Base-by-base conservation (phyloP, 805 yeast species). In the Kodamaea laetipori region DNA sequence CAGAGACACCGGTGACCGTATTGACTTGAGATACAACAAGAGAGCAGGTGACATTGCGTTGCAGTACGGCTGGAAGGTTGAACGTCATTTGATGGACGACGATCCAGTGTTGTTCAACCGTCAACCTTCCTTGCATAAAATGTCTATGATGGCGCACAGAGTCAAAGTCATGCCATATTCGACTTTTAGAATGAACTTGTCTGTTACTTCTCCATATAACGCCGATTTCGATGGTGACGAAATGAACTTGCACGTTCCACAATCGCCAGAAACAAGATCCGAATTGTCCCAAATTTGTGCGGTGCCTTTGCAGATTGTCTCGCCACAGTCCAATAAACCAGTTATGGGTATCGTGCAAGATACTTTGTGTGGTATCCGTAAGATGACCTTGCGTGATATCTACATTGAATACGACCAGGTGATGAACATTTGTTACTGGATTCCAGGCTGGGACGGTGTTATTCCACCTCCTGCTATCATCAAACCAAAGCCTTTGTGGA, bases 221-320 rank as follows among this genome's bases (percentile, higher is more conserved):
- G 99, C 99, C 36, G 99, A 94, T 84, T 94, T 94, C 75, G 99
- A 94, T 74, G 99, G 99, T 77, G 99, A 94, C 69, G 99, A 94
- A 72, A 94, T 94, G 99, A 94, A 94, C 70, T 84, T 94, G 72
- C 99, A 94, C 61, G 99, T 92, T 54, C 99, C 99, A 3, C 99
- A 94, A 66, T 86, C 97, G 6, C 96, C 90, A 52, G 99, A 94
- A 66, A 90, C 99, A 0, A 81, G 98, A 62, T 97, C 99, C 1
- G 99, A 94, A 67, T 74, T 94, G 52, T 84, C 92, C 24, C 94
- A 92, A 64, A 80, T 94, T 57, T 90, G 97, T 71, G 96, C 97
- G 4, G 99, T 94, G 41, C 99, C 99, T 6, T 75, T 90, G 45
- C 99, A 94, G 68, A 94, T 94, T 76, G 96, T 94, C 30, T 90